phyloP scores from a whole-genome alignment of 2,329 filamentous ascomycete species.

The Rhynchosporium graminicola region DNA sequence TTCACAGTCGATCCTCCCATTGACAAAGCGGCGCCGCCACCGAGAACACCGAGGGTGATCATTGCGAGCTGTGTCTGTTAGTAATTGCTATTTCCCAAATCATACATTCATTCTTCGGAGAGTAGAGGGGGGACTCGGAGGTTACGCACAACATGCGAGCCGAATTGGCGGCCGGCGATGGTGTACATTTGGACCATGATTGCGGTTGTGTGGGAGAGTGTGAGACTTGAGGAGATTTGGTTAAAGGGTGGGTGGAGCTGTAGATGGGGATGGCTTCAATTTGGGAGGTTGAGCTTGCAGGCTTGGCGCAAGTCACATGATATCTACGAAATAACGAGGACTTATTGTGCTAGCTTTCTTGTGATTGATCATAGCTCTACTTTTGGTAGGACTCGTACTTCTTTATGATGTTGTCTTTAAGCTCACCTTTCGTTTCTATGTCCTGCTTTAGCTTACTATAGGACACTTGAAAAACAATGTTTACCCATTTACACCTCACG shows the following conservation, averaged over 20 bases:
- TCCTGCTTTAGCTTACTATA: not conserved
- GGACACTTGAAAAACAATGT: no score
- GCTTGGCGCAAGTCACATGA: conserved; percentile 1
- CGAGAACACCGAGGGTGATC: conserved; percentile 35
- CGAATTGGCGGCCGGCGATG: conserved; percentile 40
- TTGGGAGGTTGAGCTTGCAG: conserved; percentile 24
- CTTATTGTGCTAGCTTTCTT: not conserved
- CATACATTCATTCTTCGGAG: no score
- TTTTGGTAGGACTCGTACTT: not conserved
- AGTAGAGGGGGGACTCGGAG: not conserved
- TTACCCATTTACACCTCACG: no score
- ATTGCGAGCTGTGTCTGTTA: conserved; percentile 39
- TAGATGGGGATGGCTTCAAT: conserved; percentile 27
- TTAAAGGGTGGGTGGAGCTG: conserved; percentile 30
- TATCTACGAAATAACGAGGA: not conserved
- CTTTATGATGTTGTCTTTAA: no score
- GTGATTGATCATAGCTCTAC: not conserved
- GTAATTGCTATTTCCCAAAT: conserved; percentile 5
- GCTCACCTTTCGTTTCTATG: not conserved
- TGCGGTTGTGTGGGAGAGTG: conserved; percentile 26
- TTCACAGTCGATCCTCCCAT: conserved; percentile 34
- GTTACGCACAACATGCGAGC: conserved; percentile 40
- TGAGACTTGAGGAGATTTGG: conserved; percentile 15
- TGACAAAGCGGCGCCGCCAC: conserved; percentile 23
- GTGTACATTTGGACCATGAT: conserved; percentile 41